These are phyloP conservation scores for Chiua virens DNA, from an alignment of 768 basidiomycete species.

Conservation along the genomic window DNA sequence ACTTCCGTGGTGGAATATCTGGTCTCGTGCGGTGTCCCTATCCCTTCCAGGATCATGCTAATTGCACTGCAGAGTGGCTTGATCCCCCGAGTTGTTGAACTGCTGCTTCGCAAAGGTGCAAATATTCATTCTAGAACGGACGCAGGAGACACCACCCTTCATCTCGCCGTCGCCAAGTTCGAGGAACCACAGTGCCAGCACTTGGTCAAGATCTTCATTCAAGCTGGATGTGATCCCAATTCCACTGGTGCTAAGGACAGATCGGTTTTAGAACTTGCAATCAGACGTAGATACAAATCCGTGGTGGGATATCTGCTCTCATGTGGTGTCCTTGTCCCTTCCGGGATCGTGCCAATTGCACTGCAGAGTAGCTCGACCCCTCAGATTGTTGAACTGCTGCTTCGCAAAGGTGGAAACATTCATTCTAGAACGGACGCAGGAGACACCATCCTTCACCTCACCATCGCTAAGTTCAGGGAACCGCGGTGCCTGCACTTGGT, in stretches of 20 bases:
- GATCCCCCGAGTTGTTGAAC: neutral
- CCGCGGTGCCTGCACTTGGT: neutral
- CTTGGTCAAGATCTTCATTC: neutral
- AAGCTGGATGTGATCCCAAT: neutral
- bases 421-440: neutral
- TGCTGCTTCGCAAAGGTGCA: neutral
- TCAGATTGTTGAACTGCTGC: neutral
- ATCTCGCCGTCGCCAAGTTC: neutral
- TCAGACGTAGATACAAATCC: neutral
- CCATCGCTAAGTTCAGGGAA: neutral
- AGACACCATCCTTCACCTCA: neutral
- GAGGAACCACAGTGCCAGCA: neutral
- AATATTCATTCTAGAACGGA: neutral
- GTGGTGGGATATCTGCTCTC: neutral
- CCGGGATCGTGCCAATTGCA: neutral
- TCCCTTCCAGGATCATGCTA: neutral
- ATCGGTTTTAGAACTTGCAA: neutral
- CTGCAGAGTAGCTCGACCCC: neutral
- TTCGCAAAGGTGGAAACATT: neutral
- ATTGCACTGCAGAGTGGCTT: neutral
- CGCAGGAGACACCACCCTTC: neutral
- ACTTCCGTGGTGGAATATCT: too few species aligned
- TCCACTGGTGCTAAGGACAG: neutral
- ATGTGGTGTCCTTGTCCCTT: neutral
- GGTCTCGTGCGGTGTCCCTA: too few species aligned